Percentiles rank a stretch among this genome's conserved stretches.
Conservation (phyloP, 139 green algal genomes). For the Chlamydomonas sphaeroides region DNA sequence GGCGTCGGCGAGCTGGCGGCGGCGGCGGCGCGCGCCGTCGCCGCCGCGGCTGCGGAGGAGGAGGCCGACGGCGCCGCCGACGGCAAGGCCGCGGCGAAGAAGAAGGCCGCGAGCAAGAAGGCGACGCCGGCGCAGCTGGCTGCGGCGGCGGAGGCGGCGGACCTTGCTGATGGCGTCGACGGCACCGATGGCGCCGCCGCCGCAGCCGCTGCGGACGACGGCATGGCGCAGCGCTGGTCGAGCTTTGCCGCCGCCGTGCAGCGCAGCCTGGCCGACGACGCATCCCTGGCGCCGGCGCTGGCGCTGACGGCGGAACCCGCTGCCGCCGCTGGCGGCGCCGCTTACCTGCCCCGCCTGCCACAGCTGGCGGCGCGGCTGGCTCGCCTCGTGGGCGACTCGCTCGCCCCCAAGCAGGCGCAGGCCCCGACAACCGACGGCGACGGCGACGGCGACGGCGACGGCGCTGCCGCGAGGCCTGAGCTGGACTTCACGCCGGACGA, state of each 20-base stretch:
- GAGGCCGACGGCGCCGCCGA: background rate
- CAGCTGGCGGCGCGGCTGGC: slow-evolving; percentile 49
- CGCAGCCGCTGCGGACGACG: slow-evolving; percentile 5
- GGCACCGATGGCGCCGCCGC: background rate
- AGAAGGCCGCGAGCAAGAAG: background rate
- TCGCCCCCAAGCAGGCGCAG: background rate
- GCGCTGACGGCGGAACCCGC: background rate
- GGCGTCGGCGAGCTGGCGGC: slow-evolving; percentile 62
- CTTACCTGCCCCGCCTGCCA: slow-evolving; percentile 39
- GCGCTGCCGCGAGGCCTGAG: too few relatives aligned
- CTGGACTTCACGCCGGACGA: slow-evolving; percentile 60
- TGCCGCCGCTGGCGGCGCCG: background rate
- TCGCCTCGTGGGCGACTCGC: slow-evolving; percentile 2
- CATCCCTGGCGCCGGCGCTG: background rate
- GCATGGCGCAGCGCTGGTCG: slow-evolving; percentile 31
- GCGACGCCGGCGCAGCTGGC: background rate
- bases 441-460: background rate
- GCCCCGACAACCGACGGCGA: slow-evolving; percentile 11
- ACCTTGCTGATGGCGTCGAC: background rate
- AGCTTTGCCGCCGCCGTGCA: background rate
- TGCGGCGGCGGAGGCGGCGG: slow-evolving; percentile 19
- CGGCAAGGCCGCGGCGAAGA: background rate
- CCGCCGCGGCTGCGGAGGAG: background rate
- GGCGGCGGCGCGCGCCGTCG: slow-evolving; percentile 21
- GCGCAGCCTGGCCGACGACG: background rate